Evolutionary conservation across 2,329 filamentous ascomycete genomes (phyloP), one percentile per base, ranked within the genome.

Genomic region (Fusarium nelsonii): DNA sequence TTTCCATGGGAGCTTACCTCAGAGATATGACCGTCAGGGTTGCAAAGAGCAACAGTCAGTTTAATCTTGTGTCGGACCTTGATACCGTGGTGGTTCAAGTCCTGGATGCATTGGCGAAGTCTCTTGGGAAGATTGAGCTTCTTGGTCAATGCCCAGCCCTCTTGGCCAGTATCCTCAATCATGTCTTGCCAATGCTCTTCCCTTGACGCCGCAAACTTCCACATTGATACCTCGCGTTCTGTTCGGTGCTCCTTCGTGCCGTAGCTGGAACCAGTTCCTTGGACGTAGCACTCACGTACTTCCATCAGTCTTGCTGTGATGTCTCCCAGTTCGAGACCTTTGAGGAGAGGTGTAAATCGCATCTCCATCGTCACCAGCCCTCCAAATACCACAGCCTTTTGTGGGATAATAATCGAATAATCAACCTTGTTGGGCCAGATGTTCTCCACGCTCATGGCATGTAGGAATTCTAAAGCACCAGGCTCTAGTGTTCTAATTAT

Each of bases 361-460:
- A 97, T 95, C 73, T 97, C 90, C 63, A 97, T 86, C 2, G 90
- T 89, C 49, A 98, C 90, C 23, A 87, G 86, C n/a, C 93, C 97
- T 50, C 96, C 96, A 74, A 97, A 97, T 18, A 97, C 92, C 55
- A 97, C 91, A 3, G 96, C 96, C 82, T 97, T 97, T 75, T 93
- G 94, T 1, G 96, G 95, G 12, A 97, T 92, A 60, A 93, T 89
- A 68, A 99, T 94, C 32, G 93, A 95, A 81, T 99, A 99, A 78
- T 97, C 93, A 73, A 98, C 88, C 84, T 99, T 99, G 83, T 97
- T 96, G 8, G 94, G 92, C 96, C 96, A 99, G 68, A 97, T 92
- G 76, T 97, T 97, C 80, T 97, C 94, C 69, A 98, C 94, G 68
- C 92, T 93, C 93, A 97, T 96, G 48, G 93, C 91, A 79, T 98